Base-by-base conservation (phyloP, 164 flowering plant species). In the Liriodendron chinense region DNA sequence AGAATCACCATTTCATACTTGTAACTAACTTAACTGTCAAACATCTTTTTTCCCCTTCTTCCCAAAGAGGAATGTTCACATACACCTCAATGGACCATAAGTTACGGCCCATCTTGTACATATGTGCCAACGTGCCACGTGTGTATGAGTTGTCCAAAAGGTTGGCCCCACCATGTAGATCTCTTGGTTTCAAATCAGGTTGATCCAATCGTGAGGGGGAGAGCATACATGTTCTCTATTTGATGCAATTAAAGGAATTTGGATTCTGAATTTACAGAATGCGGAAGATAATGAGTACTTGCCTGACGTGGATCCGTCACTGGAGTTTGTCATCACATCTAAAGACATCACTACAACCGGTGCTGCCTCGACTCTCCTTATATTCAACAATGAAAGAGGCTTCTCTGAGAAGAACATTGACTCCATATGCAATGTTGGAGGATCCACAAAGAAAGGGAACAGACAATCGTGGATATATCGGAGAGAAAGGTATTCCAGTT, bases 221-320 rank as follows among this genome's bases (percentile, higher is more conserved):
- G 16, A 12, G 18, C 2, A 10, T 10, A 53, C 59, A 53, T 16
- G 18, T 53, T 53, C 18, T 53, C 59, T 53, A 12, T 34, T 34
- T 34, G 43, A 34, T 34, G 43, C 43, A 34, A 34, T 8, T 21
- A 64, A 64, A 13, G 9, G 10, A 24, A 64, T 6, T 74, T 74
- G 1, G 9, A n/a, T 69, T 16, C 16, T 8, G 53, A 22, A 59
- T 68, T 23, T 70, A 16, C 86, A 91, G 94, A 92, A 90, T 74
- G 94, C 92, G 0, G 96, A 92, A 76, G 96, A 92, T 50, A 92
- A 92, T 21, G 88, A 86, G 75, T 92, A 92, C 65, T 21, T 1
- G 18, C 80, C 81, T 26, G 91, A 84, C 1, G 89, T 87, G 62
- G 75, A 86, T 4, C 94, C 96, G 16, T 80, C 94, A 0, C 74